A percentile compares a stretch with the other conserved stretches of the same genome.
Conservation (phyloP, 306 rosid species). For the Malus orientalis region DNA sequence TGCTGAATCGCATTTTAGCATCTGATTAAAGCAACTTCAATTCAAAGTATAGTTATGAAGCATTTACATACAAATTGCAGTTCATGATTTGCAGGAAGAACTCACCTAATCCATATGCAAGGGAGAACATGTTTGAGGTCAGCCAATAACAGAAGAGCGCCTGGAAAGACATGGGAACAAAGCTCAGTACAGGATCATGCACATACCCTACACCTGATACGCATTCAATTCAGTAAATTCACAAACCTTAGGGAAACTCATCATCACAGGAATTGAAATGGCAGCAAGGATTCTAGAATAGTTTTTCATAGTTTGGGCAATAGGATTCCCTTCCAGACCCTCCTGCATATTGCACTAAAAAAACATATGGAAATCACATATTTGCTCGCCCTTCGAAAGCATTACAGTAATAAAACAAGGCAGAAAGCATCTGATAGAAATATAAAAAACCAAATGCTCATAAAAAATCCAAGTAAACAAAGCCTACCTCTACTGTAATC, state of each 20-base stretch:
- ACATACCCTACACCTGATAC: background rate
- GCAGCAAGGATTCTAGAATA: slow-evolving; percentile 69
- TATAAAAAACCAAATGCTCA: background rate
- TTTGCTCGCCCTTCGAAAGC: background rate
- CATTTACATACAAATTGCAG: background rate
- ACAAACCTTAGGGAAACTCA: slow-evolving; percentile 68
- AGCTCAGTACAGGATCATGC: background rate
- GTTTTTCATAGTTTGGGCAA: slow-evolving; percentile 69
- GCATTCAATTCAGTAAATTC: slow-evolving; percentile 9
- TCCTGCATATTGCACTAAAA: slow-evolving; percentile 79
- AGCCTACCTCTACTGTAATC: slow-evolving; percentile 72
- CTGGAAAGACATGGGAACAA: slow-evolving; percentile 37
- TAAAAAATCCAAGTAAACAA: background rate
- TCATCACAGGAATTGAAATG: slow-evolving; percentile 76
- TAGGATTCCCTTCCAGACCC: slow-evolving; percentile 92
- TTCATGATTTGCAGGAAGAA: background rate
- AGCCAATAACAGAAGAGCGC: slow-evolving; percentile 94
- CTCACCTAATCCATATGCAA: slow-evolving; percentile 72
- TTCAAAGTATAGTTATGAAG: background rate
- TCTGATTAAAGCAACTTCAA: background rate
- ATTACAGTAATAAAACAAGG: background rate
- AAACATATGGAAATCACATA: slow-evolving; percentile 4
- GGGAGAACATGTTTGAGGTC: slow-evolving; percentile 75
- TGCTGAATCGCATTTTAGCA: background rate
- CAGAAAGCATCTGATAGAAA: background rate